These are phyloP conservation scores for Pichia cephalocereana DNA, from an alignment of 805 yeast genomes.

Conservation along the genomic window DNA sequence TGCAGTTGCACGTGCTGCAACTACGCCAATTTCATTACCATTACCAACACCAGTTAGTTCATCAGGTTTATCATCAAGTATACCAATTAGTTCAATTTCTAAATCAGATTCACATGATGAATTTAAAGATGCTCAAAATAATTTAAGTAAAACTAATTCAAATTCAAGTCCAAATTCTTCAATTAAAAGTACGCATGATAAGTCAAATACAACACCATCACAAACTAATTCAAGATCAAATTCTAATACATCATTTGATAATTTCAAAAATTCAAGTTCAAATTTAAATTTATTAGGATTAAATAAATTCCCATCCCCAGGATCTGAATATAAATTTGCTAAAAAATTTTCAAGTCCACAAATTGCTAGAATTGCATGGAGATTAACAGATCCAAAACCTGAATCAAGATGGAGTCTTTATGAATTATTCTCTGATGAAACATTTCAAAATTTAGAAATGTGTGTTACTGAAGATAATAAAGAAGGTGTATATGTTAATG, in stretches of 20 bases:
- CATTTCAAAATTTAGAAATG: conserved; percentile 55
- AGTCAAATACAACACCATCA: neutral
- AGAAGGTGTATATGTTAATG: conserved; percentile 9
- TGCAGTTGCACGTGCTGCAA: conserved; percentile 8
- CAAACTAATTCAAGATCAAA: neutral
- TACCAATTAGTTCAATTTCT: neutral
- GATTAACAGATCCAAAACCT: conserved; percentile 58
- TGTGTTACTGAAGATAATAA: conserved; percentile 43
- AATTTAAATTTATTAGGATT: conserved; percentile 1
- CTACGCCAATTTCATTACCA: neutral
- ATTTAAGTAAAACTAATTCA: neutral
- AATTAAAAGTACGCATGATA: neutral
- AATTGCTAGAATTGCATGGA: conserved; percentile 71
- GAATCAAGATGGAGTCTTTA: conserved; percentile 49
- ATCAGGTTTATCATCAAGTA: neutral
- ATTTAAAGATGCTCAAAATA: neutral
- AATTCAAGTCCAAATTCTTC: conserved; percentile 5
- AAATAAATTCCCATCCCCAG: conserved; percentile 34
- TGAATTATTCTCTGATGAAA: conserved; percentile 54
- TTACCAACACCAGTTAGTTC: neutral
- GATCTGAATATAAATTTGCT: conserved; percentile 63
- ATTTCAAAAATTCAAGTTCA: neutral
- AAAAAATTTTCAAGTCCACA: conserved; percentile 50
- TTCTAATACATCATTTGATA: neutral
- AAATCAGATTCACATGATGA: neutral